Conservation (phyloP, 2,329 filamentous ascomycete genomes). For the Cladosporium sp. region DNA sequence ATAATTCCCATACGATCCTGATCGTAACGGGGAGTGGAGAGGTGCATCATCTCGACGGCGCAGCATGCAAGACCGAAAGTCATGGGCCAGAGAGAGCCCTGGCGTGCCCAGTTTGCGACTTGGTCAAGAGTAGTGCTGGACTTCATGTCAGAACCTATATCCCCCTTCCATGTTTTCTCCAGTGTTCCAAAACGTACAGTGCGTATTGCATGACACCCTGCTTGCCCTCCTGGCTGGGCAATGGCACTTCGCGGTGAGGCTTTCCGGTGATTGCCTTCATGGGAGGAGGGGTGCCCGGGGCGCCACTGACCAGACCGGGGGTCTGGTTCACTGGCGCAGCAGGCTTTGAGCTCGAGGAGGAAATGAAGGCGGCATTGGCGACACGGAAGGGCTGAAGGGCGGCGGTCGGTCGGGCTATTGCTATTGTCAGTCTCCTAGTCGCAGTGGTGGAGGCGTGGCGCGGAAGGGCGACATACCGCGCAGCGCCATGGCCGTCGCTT, state of each 20-base stretch:
- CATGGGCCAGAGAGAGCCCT: constrained; percentile 83
- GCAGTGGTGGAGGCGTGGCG: constrained; percentile 4
- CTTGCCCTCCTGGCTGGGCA: constrained; percentile 73
- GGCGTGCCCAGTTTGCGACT: constrained; percentile 78
- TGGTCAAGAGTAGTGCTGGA: constrained; percentile 70
- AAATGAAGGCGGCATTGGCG: constrained; percentile 57
- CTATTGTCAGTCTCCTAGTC: constrained; percentile 22
- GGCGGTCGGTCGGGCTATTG: constrained; percentile 61
- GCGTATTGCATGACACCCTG: constrained; percentile 82
- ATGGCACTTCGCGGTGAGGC: constrained; percentile 64
- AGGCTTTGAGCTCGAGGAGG: constrained; percentile 60
- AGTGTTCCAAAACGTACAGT: constrained; percentile 57
- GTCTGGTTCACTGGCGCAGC: constrained; percentile 55
- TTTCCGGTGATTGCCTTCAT: constrained; percentile 46
- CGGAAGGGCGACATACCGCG: constrained; percentile 43
- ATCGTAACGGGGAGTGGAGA: constrained; percentile 83
- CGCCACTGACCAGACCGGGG: constrained; percentile 50
- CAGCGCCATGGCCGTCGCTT: constrained; percentile 51
- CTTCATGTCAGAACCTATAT: constrained; percentile 17
- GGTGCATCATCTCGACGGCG: constrained; percentile 89
- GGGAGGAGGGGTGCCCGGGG: constrained; percentile 48
- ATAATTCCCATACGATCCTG: constrained; percentile 86
- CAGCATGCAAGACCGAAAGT: constrained; percentile 87
- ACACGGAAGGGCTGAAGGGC: constrained; percentile 61
- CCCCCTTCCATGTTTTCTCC: neutral